A percentile compares a stretch with the other conserved stretches of the same genome.
Evolutionary conservation across 2,329 filamentous ascomycete genomes (phyloP).

Genomic region (Penicillium sp.): DNA sequence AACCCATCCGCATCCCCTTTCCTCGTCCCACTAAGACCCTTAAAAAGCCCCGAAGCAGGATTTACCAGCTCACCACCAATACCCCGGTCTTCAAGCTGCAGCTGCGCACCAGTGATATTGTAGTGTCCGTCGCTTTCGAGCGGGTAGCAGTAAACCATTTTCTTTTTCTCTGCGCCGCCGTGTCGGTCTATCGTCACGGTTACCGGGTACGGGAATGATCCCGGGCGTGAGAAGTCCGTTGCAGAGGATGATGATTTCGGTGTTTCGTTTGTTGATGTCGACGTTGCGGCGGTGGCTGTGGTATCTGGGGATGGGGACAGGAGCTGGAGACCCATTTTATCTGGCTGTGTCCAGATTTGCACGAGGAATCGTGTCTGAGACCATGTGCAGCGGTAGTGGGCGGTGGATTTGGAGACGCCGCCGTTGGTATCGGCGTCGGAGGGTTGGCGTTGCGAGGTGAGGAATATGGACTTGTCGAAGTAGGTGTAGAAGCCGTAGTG

Average conservation of each 20-base stretch:
- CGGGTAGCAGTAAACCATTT: conserved; percentile 59
- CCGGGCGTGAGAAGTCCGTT: conserved; percentile 50
- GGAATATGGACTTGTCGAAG: conserved; percentile 81
- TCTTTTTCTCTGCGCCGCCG: conserved; percentile 52
- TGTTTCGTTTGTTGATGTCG: conserved; percentile 17
- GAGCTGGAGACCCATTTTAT: conserved; percentile 29
- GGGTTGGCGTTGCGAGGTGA: conserved; percentile 52
- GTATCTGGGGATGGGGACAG: conserved; percentile 13
- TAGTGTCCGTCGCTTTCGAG: conserved; percentile 50
- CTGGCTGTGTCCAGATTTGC: conserved; percentile 58
- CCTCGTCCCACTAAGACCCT: conserved; percentile 15
- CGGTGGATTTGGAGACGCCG: conserved; percentile 46
- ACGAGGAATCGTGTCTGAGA: conserved; percentile 59
- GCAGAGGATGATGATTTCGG: conserved; percentile 32
- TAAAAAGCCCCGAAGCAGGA: conserved; percentile 47
- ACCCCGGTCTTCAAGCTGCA: conserved; percentile 52
- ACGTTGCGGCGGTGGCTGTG: conserved; percentile 14
- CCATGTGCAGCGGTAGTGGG: conserved; percentile 55
- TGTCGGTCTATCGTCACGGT: conserved; percentile 60
- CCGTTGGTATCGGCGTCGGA: conserved; percentile 49
- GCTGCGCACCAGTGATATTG: conserved; percentile 42
- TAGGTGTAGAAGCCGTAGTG: conserved; percentile 95
- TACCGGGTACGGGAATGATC: conserved; percentile 59
- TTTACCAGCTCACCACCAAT: conserved; percentile 53
- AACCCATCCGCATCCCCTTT: conserved; percentile 26